A percentile compares a stretch with the other conserved stretches of the same genome.
These are phyloP conservation scores for Aureobasidium subglaciale DNA, from an alignment of 2,329 filamentous ascomycete genomes.

Conservation along the genomic window DNA sequence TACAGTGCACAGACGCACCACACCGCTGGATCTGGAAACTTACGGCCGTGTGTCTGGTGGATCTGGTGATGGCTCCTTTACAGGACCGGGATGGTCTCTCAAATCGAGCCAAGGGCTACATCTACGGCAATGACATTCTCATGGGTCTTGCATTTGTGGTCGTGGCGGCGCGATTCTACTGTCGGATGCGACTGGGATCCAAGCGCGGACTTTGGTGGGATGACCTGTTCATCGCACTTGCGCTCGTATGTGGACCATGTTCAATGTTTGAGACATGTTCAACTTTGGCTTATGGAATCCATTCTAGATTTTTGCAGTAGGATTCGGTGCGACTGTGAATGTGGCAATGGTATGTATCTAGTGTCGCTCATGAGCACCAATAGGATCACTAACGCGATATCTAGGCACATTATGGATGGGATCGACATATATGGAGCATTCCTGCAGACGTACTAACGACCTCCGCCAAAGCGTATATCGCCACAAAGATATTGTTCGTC, in stretches of 20 bases:
- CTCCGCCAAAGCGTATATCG: slow-evolving; percentile 34
- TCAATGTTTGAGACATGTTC: slow-evolving; percentile 10
- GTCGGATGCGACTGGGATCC: not conserved
- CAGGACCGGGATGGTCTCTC: not conserved
- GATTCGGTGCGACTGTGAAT: slow-evolving; percentile 33
- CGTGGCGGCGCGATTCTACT: not conserved
- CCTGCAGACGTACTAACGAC: slow-evolving; percentile 21
- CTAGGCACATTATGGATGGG: slow-evolving; percentile 33
- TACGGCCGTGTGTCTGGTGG: not conserved
- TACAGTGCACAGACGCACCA: slow-evolving; percentile 8
- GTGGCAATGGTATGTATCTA: slow-evolving; percentile 29
- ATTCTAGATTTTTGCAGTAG: slow-evolving; percentile 32
- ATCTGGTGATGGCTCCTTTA: not conserved
- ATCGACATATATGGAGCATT: slow-evolving; percentile 38
- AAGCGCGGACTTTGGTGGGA: slow-evolving; percentile 23
- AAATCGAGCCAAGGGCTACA: slow-evolving; percentile 11
- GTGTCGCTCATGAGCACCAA: not conserved
- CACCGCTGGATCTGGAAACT: not conserved
- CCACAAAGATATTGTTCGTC: slow-evolving; percentile 36
- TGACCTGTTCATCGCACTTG: slow-evolving; percentile 35
- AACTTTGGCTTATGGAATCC: not conserved
- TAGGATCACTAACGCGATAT: not conserved
- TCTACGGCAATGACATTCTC: slow-evolving; percentile 8
- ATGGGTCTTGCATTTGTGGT: not conserved
- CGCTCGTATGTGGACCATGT: slow-evolving; percentile 26